Evolutionary conservation across 306 rosid species (phyloP).

Genomic region (Lablab purpureus): DNA sequence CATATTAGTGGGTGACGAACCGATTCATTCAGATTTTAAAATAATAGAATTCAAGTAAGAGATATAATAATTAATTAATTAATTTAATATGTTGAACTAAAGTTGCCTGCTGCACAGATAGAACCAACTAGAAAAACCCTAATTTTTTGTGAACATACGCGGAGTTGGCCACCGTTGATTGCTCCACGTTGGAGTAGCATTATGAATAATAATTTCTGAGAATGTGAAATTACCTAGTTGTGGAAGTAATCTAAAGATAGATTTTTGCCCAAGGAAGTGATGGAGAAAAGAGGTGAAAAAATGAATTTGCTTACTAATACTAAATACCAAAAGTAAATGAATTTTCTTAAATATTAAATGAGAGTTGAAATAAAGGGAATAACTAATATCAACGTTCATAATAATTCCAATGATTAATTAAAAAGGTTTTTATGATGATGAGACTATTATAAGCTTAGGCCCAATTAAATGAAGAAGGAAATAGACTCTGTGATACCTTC

Average conservation of each 20-base stretch:
- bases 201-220: neutral
- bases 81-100: constrained; percentile 27
- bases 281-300: too few species aligned
- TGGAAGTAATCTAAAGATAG: neutral
- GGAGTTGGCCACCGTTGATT: constrained; percentile 27
- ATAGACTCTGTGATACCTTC: too few species aligned
- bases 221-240: constrained; percentile 22
- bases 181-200: constrained; percentile 30
- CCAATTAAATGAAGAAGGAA: too few species aligned
- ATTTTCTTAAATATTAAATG: too few species aligned
- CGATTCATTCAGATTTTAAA: constrained; percentile 30
- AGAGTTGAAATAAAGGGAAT: too few species aligned
- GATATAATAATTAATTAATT: neutral
- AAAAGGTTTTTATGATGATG: too few species aligned
- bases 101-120: constrained; percentile 5
- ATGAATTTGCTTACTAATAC: too few species aligned
- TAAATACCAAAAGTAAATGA: too few species aligned
- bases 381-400: too few species aligned
- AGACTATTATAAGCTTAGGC: too few species aligned
- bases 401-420: too few species aligned
- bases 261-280: too few species aligned
- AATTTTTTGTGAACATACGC: neutral
- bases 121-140: neutral
- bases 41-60: neutral
- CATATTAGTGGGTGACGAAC: constrained; percentile 42